Conservation (phyloP, 495 filamentous ascomycete genomes). For the Aspergillus nidulans region DNA sequence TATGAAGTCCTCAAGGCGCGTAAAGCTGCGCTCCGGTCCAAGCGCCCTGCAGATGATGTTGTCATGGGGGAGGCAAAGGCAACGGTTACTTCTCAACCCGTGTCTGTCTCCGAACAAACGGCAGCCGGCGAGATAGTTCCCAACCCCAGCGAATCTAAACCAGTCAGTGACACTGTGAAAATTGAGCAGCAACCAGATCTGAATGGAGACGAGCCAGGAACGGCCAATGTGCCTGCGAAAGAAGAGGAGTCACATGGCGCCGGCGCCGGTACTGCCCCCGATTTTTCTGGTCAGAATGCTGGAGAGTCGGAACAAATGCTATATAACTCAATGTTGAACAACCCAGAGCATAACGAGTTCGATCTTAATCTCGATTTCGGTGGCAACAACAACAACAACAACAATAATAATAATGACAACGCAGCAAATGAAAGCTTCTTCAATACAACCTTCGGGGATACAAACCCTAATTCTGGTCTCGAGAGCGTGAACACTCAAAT, state of each 20-base stretch:
- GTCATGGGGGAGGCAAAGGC: constrained; percentile 27
- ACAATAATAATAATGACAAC: constrained; percentile 43
- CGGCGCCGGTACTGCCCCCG: neutral
- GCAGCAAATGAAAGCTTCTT: constrained; percentile 41
- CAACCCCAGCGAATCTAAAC: constrained; percentile 15
- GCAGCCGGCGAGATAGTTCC: constrained; percentile 7
- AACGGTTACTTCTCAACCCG: constrained; percentile 15
- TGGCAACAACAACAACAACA: constrained; percentile 43
- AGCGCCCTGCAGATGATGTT: constrained; percentile 25
- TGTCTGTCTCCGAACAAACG: constrained; percentile 13
- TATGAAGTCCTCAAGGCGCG: constrained; percentile 38
- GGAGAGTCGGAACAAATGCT: constrained; percentile 32
- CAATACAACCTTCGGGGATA: constrained; percentile 30
- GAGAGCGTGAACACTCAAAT: constrained; percentile 17
- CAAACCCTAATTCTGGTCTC: constrained; percentile 16
- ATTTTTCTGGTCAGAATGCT: constrained; percentile 17
- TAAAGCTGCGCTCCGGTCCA: constrained; percentile 28
- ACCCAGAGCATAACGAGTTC: constrained; percentile 34
- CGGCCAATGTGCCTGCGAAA: constrained; percentile 21
- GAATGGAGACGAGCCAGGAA: constrained; percentile 11
- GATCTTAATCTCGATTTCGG: constrained; percentile 46
- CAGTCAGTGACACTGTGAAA: constrained; percentile 10
- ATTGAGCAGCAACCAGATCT: constrained; percentile 11
- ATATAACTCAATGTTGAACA: constrained; percentile 37
- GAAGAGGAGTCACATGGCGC: constrained; percentile 21